Base-by-base conservation (phyloP, 2,329 filamentous ascomycete species). In the Colletotrichum tamarilloi region DNA sequence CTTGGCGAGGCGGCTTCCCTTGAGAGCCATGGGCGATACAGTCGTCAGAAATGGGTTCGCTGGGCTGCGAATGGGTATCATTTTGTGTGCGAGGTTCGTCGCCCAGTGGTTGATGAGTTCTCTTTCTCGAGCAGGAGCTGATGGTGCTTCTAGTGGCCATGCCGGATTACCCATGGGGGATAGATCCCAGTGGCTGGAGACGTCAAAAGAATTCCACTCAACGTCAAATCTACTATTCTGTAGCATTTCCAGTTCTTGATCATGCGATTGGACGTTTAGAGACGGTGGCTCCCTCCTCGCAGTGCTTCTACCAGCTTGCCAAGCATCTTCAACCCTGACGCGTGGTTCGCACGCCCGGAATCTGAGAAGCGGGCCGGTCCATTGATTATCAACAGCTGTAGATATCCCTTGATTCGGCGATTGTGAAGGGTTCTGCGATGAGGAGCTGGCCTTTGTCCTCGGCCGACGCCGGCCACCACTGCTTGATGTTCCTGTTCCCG, bases 21-120 rank as follows among this genome's bases (percentile, higher is more conserved):
- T 38, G 28, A 70, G 67, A 5, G 67, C 35, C 26, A 70, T 65
- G 3, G 67, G 67, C 9, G 67, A 70, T 14, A 65, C 38, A 3
- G 59, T 30, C 16, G 60, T 60, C 3, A 70, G 42, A 4, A 52
- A 65, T 3, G 67, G 67, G 38, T 70, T 65, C 2, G n/a, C 49
- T 14, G 53, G 22, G 28, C n/a, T 70, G 8, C 62, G 67, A 1
- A 70, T 53, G 7, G 67, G 67, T 30, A 70, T 49, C 5, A 65
- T 46, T 19, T 65, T 70, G 55, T 65, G 52, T 12, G 52, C 38
- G 14, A 70, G 67, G n/a, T 70, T 49, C 35, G 56, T 65, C n/a
- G 46, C 67, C 67, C 67, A 70, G 38, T 70, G 67, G 67, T 22
- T 65, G 55, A 70, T 70, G 26, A 70, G 28, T 19, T 26, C 42